Conservation (phyloP, 306 rosid species). For the Pyrus communis region DNA sequence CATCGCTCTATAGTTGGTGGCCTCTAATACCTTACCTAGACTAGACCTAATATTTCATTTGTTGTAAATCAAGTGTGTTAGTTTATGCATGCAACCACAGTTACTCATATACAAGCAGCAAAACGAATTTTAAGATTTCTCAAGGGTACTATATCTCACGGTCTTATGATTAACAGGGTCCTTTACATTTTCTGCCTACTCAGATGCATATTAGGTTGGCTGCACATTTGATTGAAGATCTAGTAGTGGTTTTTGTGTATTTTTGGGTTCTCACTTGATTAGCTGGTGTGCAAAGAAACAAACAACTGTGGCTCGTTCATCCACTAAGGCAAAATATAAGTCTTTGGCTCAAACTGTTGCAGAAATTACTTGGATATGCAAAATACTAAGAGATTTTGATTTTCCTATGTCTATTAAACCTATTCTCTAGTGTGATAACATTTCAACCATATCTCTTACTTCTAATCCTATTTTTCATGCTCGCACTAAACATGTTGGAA, state of each 20-base stretch:
- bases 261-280: background rate
- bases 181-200: background rate
- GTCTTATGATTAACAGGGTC: no score
- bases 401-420: no score
- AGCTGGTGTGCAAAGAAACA: background rate
- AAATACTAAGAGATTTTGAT: no score
- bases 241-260: background rate
- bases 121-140: no score
- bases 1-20: background rate
- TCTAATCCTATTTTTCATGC: no score
- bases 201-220: background rate
- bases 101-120: no score
- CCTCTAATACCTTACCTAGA: background rate
- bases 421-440: no score
- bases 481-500: no score
- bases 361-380: background rate
- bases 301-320: background rate
- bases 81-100: background rate
- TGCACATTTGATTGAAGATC: background rate
- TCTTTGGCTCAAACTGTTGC: background rate
- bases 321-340: background rate
- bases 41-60: background rate
- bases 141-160: background rate
- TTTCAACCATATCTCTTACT: no score
- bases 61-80: background rate